These are phyloP conservation scores for Fusarium dimerum DNA, from an alignment of 2,329 filamentous ascomycete species.

Conservation along the genomic window DNA sequence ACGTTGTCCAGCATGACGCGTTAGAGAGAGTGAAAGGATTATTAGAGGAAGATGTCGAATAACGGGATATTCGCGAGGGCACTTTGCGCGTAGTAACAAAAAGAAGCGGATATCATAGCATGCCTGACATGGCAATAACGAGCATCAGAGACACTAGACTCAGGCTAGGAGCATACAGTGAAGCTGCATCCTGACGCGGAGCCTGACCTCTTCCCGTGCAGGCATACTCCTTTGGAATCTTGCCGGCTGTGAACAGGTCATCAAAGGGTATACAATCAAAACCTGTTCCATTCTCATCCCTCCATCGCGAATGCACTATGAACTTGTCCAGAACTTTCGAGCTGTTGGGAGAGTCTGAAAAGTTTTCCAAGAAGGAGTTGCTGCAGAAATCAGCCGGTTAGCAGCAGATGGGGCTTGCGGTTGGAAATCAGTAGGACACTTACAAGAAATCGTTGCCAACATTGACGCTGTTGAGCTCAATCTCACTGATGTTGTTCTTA, in stretches of 20 bases:
- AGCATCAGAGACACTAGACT: not conserved
- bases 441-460: constrained; percentile 16
- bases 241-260: constrained; percentile 5
- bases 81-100: not conserved
- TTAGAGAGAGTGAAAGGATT: constrained; percentile 3
- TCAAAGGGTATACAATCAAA: constrained; percentile 18
- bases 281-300: not conserved
- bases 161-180: not conserved
- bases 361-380: constrained; percentile 12
- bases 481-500: constrained; percentile 4
- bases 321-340: constrained; percentile 11
- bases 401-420: not conserved
- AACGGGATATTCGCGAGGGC: not conserved
- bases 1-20: constrained; percentile 12
- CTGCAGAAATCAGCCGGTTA: not conserved
- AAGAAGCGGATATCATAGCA: not conserved
- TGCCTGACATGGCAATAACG: not conserved
- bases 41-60: constrained; percentile 7
- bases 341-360: constrained; percentile 1
- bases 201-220: not conserved
- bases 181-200: not conserved
- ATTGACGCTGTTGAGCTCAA: constrained; percentile 4
- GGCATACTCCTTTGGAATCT: constrained; percentile 7
- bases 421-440: not conserved
- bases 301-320: not conserved